Conservation (phyloP, 31 red algal genomes). For the Odonthalia washingtoniensis region DNA sequence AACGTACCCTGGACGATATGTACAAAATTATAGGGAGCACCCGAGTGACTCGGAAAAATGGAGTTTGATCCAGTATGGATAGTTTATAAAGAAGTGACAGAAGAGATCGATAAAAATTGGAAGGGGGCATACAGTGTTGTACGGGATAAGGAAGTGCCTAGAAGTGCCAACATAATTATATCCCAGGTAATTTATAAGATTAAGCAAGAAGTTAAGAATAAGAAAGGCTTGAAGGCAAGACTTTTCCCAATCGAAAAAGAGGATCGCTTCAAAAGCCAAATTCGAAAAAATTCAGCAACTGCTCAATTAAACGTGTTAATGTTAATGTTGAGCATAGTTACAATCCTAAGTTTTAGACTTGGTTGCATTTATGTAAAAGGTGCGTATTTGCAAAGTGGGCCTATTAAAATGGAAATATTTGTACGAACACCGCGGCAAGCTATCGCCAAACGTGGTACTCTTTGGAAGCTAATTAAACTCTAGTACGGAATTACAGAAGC, state of each 20-base stretch:
- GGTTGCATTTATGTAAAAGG: slow-evolving; percentile 3
- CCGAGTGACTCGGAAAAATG: not conserved
- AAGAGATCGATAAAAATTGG: not conserved
- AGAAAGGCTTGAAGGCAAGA: slow-evolving; percentile 16
- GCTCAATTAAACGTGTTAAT: not conserved
- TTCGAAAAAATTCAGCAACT: not conserved
- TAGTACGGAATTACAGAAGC: slow-evolving; percentile 26
- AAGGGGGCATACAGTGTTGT: not conserved
- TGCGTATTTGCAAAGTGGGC: slow-evolving; percentile 19
- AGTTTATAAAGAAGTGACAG: not conserved
- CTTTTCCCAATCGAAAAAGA: not conserved
- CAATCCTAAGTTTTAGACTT: not conserved
- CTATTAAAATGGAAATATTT: not conserved
- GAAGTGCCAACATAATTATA: not conserved
- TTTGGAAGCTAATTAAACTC: not conserved
- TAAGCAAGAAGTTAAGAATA: not conserved
- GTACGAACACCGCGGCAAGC: slow-evolving; percentile 7
- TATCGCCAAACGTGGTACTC: not conserved
- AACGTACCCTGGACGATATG: not conserved
- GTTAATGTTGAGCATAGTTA: not conserved
- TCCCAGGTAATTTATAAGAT: slow-evolving; percentile 20
- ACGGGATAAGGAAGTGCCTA: not conserved
- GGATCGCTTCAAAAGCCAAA: not conserved
- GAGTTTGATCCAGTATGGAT: not conserved
- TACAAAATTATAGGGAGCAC: not conserved